These are phyloP conservation scores for Nicotiana sylvestris DNA, from an alignment of 257 asterid species.

Conservation along the genomic window DNA sequence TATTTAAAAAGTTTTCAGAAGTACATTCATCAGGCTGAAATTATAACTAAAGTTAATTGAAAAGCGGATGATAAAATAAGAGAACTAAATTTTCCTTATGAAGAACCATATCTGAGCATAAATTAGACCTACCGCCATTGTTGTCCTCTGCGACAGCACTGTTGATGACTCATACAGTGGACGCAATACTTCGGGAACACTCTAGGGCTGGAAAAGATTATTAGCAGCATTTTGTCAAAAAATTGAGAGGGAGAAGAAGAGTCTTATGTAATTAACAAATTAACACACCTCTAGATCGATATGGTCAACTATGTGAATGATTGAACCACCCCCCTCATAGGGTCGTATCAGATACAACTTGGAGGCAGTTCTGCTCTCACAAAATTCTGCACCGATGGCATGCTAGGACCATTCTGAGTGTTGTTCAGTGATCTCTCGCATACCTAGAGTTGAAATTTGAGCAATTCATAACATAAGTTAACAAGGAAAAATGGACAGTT, in stretches of 20 bases:
- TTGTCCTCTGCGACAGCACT: conserved; percentile 81
- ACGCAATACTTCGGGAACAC: conserved; percentile 93
- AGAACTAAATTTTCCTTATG: background rate
- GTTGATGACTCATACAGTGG: conserved; percentile 88
- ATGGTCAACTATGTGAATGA: conserved; percentile 91
- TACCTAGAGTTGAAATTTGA: conserved; percentile 34
- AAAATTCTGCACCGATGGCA: conserved; percentile 83
- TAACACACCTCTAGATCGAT: conserved; percentile 72
- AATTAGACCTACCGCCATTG: conserved; percentile 59
- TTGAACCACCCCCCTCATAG: conserved; percentile 96
- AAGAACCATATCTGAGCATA: background rate
- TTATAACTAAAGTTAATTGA: background rate
- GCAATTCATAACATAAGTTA: background rate
- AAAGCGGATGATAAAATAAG: background rate
- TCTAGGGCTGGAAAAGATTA: conserved; percentile 70
- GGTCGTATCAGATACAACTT: conserved; percentile 92
- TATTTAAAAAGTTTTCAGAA: too few relatives aligned
- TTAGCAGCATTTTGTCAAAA: background rate
- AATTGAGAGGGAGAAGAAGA: background rate
- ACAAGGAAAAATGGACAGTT: background rate
- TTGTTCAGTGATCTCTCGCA: conserved; percentile 95
- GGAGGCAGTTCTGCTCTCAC: conserved; percentile 90
- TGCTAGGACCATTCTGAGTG: conserved; percentile 93
- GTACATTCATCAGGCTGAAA: background rate
- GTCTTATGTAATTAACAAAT: background rate